phyloP scores from a whole-genome alignment of 2,329 filamentous ascomycete genomes.

The Colletotrichum godetiae region DNA sequence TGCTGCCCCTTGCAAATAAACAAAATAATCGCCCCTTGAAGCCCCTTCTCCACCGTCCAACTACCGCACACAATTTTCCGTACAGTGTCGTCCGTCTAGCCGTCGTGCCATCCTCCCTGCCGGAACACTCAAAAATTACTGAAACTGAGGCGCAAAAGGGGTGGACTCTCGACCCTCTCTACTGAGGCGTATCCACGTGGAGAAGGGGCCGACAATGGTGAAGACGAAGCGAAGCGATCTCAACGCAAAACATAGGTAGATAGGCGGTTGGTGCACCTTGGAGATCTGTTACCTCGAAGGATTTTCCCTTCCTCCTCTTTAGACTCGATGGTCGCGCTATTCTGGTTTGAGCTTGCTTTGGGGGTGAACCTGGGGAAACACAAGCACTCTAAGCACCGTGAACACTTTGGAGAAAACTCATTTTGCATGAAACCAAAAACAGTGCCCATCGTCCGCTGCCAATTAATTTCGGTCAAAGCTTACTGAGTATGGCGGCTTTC shows the following conservation, averaged over 20 bases:
- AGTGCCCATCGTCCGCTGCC: slow-evolving; percentile 7
- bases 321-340: neutral
- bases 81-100: no score
- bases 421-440: neutral
- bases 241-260: neutral
- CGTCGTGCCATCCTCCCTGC: neutral
- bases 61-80: neutral
- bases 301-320: neutral
- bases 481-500: neutral
- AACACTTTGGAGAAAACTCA: neutral
- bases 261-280: neutral
- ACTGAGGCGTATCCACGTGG: slow-evolving; percentile 26
- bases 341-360: neutral
- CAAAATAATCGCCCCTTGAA: neutral
- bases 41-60: slow-evolving; percentile 13
- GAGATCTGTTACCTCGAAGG: neutral
- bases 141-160: slow-evolving; percentile 27
- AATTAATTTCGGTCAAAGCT: slow-evolving; percentile 14
- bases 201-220: neutral
- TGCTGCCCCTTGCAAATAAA: neutral
- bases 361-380: neutral
- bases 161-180: no score
- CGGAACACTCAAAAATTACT: neutral
- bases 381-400: neutral
- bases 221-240: neutral